These are phyloP conservation scores for Fusarium sp. DNA, from an alignment of 2,329 filamentous ascomycete genomes.

Conservation along the genomic window DNA sequence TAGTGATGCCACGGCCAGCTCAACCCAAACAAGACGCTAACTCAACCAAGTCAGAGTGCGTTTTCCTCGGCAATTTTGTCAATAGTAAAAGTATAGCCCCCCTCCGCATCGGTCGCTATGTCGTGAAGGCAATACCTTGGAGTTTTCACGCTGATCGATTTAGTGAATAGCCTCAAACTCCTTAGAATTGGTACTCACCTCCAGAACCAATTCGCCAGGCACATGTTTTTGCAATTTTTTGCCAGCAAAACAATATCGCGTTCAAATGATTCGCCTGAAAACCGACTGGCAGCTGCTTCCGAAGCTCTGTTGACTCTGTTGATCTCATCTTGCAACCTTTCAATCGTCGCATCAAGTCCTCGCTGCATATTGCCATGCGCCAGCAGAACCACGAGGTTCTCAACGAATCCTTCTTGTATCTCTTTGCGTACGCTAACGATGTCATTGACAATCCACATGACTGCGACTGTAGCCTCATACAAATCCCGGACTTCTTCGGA, in stretches of 20 bases:
- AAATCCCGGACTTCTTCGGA: neutral
- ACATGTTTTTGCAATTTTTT: neutral
- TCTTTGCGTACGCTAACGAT: neutral
- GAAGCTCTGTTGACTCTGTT: neutral
- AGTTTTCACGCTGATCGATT: neutral
- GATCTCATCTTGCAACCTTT: neutral
- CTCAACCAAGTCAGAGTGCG: neutral
- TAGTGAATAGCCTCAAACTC: fast-evolving
- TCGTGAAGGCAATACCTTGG: neutral
- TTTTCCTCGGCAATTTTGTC: neutral
- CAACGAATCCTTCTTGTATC: neutral
- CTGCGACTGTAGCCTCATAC: neutral
- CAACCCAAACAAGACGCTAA: neutral
- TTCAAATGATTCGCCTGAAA: neutral
- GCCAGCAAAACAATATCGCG: neutral
- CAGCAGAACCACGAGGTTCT: neutral
- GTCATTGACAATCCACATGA: neutral
- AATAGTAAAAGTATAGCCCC: neutral
- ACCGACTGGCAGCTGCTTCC: neutral
- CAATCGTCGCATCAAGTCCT: neutral
- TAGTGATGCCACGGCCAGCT: too few species aligned
- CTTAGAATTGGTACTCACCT: neutral
- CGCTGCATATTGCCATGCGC: neutral
- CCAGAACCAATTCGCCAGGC: neutral
- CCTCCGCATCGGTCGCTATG: neutral